Evolutionary conservation across 31 red algal species (phyloP), one percentile per base, ranked within the genome.

Genomic region (Endocladia muricata): DNA sequence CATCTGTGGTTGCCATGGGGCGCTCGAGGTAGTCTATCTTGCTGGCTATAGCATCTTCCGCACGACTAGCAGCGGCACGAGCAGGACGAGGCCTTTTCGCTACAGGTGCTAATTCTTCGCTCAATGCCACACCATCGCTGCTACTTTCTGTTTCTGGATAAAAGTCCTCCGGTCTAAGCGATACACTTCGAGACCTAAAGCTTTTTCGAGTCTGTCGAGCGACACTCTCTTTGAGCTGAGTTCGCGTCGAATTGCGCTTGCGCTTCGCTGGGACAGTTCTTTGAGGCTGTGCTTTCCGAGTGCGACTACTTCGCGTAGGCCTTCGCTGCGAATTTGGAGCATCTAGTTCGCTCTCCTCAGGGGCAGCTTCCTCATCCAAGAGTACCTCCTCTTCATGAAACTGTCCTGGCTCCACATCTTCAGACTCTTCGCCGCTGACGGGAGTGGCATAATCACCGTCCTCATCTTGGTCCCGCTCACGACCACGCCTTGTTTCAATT

Each of bases 1-100:
- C 64, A 19, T 88, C 84, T 4, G 61, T 56, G 3, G 65, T 55
- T 37, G 74, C 64, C 84, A 88, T 88, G 2, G 84, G 84, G 29
- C 49, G 61, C 32, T 88, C 17, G 51, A 78, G 74, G 57, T 76
- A 73, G 43, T 88, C 74, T 15, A 79, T 22, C 30, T 78, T 70
- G 31, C 51, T 74, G 15, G 74, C 84, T 35, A 79, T 79, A 13
- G 74, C 73, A 62, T 88, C 84, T 11, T 56, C 68, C 37, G 82
- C 82, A 1, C 82, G 70, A 59, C 61, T 85, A 13, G 82, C 82
- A 13, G 82, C 82, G 11, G 71, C 72, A 48, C 82, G 70, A 6
- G 70, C 76, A 17, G 82, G 69, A 58, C 82, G 71, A 5, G 71
- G 48, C 56, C 82, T 28, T 67, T 38, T 68, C 41, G 71, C 38